These are phyloP conservation scores for Xylaria sp. DNA, from an alignment of 2,329 filamentous ascomycete genomes.

Conservation along the genomic window DNA sequence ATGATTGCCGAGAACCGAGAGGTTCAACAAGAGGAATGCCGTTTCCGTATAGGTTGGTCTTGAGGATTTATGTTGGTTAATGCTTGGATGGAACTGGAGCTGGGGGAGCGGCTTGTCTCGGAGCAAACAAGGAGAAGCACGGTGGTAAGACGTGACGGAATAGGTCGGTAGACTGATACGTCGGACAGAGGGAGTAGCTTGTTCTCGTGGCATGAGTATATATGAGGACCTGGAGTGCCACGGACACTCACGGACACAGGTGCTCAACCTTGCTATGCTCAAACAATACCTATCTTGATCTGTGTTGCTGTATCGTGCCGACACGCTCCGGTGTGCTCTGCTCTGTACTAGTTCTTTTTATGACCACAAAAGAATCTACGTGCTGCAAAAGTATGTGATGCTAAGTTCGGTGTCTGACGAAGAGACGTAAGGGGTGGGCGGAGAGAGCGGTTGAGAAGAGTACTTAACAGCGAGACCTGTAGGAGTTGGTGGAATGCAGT, in stretches of 20 bases:
- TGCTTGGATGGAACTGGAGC: background rate
- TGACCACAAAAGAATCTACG: too few species aligned
- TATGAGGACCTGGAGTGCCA: background rate
- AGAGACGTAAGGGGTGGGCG: background rate
- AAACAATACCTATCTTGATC: background rate
- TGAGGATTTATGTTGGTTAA: background rate
- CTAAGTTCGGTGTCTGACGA: background rate
- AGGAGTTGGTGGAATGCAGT: too few species aligned
- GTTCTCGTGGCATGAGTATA: background rate
- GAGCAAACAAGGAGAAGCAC: background rate
- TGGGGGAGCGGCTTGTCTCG: background rate
- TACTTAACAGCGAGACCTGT: background rate
- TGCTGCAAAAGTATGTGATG: background rate
- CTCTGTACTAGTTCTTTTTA: too few species aligned
- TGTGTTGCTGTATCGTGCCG: background rate
- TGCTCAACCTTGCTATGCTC: background rate
- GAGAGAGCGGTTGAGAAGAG: background rate
- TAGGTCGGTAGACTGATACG: background rate
- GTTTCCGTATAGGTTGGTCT: slow-evolving; percentile 7
- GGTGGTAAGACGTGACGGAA: background rate
- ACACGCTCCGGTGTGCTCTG: too few species aligned
- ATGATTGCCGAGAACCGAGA: background rate
- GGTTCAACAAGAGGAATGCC: too few species aligned
- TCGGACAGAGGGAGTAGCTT: background rate
- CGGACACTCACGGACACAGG: background rate